Evolutionary conservation across 2,329 filamentous ascomycete genomes (phyloP).

Genomic region (Curvularia eragrostidis): DNA sequence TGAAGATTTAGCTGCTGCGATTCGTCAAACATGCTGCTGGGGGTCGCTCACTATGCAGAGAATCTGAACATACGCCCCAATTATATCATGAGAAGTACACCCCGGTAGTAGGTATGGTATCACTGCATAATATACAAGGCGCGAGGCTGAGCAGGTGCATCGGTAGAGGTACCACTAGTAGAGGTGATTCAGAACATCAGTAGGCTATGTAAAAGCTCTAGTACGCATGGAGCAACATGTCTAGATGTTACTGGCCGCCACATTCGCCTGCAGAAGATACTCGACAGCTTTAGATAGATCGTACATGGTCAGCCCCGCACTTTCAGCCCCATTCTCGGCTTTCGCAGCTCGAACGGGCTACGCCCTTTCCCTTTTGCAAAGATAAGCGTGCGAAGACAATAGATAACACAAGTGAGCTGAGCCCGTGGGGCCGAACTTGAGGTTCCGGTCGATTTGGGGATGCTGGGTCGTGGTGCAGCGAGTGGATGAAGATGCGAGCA

Average conservation of each 20-base stretch:
- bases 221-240: not conserved
- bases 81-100: not conserved
- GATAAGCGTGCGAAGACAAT: not conserved
- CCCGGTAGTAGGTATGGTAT: not conserved
- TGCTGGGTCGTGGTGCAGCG: not conserved
- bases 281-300: slow-evolving; percentile 5
- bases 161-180: not conserved
- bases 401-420: not conserved
- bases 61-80: not conserved
- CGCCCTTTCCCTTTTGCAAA: not conserved
- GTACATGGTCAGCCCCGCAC: slow-evolving; percentile 1
- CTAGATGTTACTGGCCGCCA: not conserved
- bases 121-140: not conserved
- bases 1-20: not conserved
- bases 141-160: not conserved
- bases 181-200: not conserved
- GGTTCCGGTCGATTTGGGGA: not conserved
- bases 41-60: not conserved
- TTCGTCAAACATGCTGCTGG: not conserved
- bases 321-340: slow-evolving; percentile 11
- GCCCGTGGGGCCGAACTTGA: not conserved
- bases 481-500: not conserved
- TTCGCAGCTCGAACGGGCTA: slow-evolving; percentile 8
- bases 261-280: not conserved
- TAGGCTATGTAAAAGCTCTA: slow-evolving; percentile 2